Base-by-base conservation (phyloP, 169 alveolate genomes). In the Plasmodium adleri region DNA sequence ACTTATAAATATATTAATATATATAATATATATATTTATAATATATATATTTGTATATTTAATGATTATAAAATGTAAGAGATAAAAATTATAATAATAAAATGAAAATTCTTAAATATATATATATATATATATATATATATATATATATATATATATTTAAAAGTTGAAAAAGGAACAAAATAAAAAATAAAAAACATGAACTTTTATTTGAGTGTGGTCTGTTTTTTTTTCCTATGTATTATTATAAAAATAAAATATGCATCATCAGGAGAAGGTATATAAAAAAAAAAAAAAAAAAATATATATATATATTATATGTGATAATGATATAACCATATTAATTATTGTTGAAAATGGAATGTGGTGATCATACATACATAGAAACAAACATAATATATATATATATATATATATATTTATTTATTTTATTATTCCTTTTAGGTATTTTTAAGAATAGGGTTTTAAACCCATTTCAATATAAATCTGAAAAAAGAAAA, bases 401-500 rank as follows among this genome's bases (percentile, higher is more conserved):
- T 20, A 62, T 62, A 62, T 62, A 62, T 9, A 17, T 17, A 62
- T 62, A 13, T 7, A 62, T 67, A 17, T 10, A 39, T 22, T 66
- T 66, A 66, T 28, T 50, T 50, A 50, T 50, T 50, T 32, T 43
- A 24, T 50, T 17, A 12, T 52, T 22, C 26, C 1, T 8, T 20
- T 15, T 26, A 80, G 90, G 80, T 13, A 67, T 43, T 6, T 80
- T 80, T 28, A 66, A 39, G 26, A 52, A 59, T 26, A 76, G 83
- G 3, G 78, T 67, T 12, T 32, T 80, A 72, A 80, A 80, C 52
- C 90, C 90, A 3, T 80, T 80, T 71, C 83, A 80, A 0, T 56
- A 80, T 47, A 5, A 80, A 8, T 12, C 32, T 26, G 72, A 80
- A n/a, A 80, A 80, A 47, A 58, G 28, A 20, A 22, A 64, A 10